Base-by-base conservation (phyloP, 169 alveolate species). In the Cryptosporidium meleagridis region DNA sequence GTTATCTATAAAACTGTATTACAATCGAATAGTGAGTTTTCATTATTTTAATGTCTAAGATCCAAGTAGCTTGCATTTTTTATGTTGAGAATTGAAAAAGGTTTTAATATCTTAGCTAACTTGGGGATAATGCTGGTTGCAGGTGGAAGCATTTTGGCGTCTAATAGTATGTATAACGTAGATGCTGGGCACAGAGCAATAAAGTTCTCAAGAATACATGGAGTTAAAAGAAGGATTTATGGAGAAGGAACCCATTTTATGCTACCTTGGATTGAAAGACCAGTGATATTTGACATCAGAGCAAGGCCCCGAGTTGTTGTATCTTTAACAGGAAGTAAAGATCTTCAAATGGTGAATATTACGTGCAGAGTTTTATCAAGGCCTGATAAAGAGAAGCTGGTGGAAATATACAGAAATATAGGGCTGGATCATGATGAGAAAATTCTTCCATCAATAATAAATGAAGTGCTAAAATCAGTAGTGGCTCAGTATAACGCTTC, bases 401-500 rank as follows among this genome's bases (percentile, higher is more conserved):
- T 92, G 31, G 96, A 95, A 8, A 91, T 96, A 29, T 96, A 96
- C 87, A 86, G 97, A 68, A 93, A 71, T 68, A 41, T 93, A 7
- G 97, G 73, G 33, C 8, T 87, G 68, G 99, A 98, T 92, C 97
- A 97, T 94, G 99, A 98, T 91, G 98, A 97, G 91, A 97, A 97
- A 93, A 99, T 97, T 29, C 95, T 98, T 48, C 99, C 99, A 1
- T 97, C 99, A 10, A 96, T 98, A 70, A 97, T 97, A 80, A 98
- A 97, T 89, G 99, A 98, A 93, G 99, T 97, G 31, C 89, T 97
- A 85, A 97, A 97, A 93, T 94, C 98, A 70, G 98, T 96, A 37
- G 98, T 97, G 18, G 99, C 99, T 35, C 98, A 98, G 91, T 97
- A 95, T 92, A 97, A 98, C 75, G 99, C 99, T 37, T 93, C 99